These are phyloP conservation scores for Globisporangium megalacanthum DNA, from an alignment of 352 stramenopile genomes.

Conservation along the genomic window DNA sequence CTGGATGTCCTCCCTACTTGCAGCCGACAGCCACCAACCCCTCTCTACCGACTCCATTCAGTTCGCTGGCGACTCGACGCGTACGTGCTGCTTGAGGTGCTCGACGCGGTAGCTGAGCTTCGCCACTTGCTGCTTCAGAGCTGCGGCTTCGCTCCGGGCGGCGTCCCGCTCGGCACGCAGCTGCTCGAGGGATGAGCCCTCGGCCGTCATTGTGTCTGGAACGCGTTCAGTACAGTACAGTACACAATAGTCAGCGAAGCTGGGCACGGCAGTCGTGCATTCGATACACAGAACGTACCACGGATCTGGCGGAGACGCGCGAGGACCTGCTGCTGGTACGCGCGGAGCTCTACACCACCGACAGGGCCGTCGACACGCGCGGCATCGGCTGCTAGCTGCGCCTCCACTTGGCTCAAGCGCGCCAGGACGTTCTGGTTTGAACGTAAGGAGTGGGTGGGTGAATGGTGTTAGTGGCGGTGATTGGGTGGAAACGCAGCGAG, in stretches of 20 bases:
- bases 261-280: background rate
- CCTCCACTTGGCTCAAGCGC: conserved; percentile 43
- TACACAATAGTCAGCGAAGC: background rate
- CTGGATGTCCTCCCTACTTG: too few relatives aligned
- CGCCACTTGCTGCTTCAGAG: conserved; percentile 60
- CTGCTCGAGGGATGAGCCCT: conserved; percentile 56
- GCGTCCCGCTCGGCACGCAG: conserved; percentile 59
- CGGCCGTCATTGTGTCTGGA: conserved; percentile 56
- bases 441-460: background rate
- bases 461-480: background rate
- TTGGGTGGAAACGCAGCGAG: background rate
- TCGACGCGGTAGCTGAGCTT: conserved; percentile 80
- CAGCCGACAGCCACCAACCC: background rate
- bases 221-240: background rate
- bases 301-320: conserved; percentile 51
- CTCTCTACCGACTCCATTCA: background rate
- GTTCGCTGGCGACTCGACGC: conserved; percentile 18
- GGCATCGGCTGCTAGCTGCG: conserved; percentile 25
- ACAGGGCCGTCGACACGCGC: conserved; percentile 48
- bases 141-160: conserved; percentile 48
- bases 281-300: conserved; percentile 17
- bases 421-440: conserved; percentile 35
- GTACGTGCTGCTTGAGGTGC: conserved; percentile 71
- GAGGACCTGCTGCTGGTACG: conserved; percentile 65
- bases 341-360: conserved; percentile 53